Evolutionary conservation across 441 rosid genomes (phyloP), one percentile per base, ranked within the genome.

Genomic region (Theobroma grandiflorum): DNA sequence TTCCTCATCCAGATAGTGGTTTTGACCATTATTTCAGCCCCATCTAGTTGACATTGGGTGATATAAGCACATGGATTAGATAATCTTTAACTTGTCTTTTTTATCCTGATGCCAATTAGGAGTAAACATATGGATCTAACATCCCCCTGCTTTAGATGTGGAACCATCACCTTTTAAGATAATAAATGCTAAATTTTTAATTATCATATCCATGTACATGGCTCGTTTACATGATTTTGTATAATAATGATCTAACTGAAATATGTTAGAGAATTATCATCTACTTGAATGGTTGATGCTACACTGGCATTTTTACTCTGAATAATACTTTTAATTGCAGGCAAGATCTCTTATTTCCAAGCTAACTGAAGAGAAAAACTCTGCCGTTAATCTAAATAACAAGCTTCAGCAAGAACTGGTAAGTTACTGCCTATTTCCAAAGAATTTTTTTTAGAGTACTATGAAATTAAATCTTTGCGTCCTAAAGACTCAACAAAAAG

Each of bases 391-490:
- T 87, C 88, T 84, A 82, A 91, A 81, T 79, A 88, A 80, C 61
- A 87, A 72, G 86, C 97, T 96, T 87, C 97, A 80, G 74, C 91
- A 87, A 81, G 96, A 94, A 81, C 71, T 94, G 98, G 99, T 96
- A 84, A 86, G 88, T 12, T 10, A 14, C 14, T 47, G 57, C 52
- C 53, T 15, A 18, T 68, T 53, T 40, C 62, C 47, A 37, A 72
- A 20, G 71, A 67, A 14, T 79, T 57, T 69, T 10, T 45, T 38
- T 78, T 62, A 26, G 26, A 43, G 18, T 63, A 72, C 55, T 74
- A 8, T 59, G 55, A 22, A 42, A 20, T 55, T 47, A 49, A 22
- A 33, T 35, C 26, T 58, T 62, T 33, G 49, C 10, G 63, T 53
- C 62, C n/a, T 20, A 18, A 33, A 43, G 16, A 31, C 6, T 9